Conservation (phyloP, 129 eudicot genomes). For the Erigeron canadensis region DNA sequence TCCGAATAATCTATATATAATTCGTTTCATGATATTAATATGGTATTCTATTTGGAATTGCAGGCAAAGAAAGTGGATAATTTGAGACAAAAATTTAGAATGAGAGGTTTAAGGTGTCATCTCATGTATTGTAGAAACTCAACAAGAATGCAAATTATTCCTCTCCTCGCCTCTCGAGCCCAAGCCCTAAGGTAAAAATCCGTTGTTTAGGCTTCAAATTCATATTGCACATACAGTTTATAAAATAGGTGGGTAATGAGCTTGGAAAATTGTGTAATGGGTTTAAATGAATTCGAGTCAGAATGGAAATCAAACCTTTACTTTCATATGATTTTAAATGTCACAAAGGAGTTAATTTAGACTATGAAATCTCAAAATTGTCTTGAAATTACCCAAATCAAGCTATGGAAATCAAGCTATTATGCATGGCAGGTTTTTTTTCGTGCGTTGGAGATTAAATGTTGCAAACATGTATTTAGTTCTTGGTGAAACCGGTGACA, state of each 20-base stretch:
- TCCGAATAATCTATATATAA: slow-evolving; percentile 8
- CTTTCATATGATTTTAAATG: too few relatives aligned
- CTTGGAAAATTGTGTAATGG: background rate
- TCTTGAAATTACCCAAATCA: slow-evolving; percentile 1
- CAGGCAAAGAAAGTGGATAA: slow-evolving; percentile 91
- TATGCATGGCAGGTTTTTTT: slow-evolving; percentile 53
- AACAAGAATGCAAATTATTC: slow-evolving; percentile 82
- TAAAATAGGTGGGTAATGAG: too few relatives aligned
- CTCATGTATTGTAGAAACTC: slow-evolving; percentile 88
- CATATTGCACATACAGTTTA: background rate
- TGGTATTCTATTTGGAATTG: slow-evolving; percentile 12
- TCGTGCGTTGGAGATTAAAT: slow-evolving; percentile 89
- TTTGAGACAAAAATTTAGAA: slow-evolving; percentile 83
- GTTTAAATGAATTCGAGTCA: background rate
- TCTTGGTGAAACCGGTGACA: slow-evolving; percentile 92
- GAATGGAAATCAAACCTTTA: background rate
- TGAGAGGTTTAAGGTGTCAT: slow-evolving; percentile 92
- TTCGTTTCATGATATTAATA: background rate
- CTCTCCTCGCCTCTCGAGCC: slow-evolving; percentile 92
- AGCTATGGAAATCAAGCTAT: background rate
- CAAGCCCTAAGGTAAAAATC: slow-evolving; percentile 94
- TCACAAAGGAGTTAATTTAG: too few relatives aligned
- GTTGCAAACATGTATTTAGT: slow-evolving; percentile 86
- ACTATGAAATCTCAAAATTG: background rate
- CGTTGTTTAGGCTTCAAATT: slow-evolving; percentile 5